These are phyloP conservation scores for Colletotrichum filicis DNA, from an alignment of 2,329 filamentous ascomycete genomes.

Conservation along the genomic window DNA sequence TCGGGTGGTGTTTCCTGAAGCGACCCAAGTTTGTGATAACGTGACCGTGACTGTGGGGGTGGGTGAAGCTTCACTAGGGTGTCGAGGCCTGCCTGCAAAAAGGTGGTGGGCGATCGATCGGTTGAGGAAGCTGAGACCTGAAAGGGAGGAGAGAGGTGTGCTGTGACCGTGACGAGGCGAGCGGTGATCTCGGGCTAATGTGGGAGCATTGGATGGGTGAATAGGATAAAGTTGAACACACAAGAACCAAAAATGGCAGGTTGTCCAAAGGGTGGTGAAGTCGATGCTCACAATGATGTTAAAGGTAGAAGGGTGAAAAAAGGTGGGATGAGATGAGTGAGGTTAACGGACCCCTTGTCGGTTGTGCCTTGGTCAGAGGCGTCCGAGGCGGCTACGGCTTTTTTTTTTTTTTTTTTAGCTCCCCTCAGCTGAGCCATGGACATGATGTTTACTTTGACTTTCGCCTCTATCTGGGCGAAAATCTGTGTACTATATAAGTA, in stretches of 20 bases:
- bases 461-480: no score
- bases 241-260: not conserved
- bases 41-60: not conserved
- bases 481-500: not conserved
- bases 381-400: not conserved
- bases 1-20: not conserved
- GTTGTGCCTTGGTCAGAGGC: slow-evolving; percentile 1
- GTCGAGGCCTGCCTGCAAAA: not conserved
- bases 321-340: slow-evolving; percentile 30
- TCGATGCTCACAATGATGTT: not conserved
- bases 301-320: not conserved
- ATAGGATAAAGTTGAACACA: not conserved
- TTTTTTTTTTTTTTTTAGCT: not conserved
- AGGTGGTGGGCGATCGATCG: not conserved
- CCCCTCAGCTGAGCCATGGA: not conserved
- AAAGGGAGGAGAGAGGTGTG: not conserved
- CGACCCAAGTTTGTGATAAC: not conserved
- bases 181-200: not conserved
- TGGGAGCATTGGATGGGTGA: slow-evolving; percentile 11
- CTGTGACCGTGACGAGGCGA: slow-evolving; percentile 18
- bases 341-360: slow-evolving; percentile 15
- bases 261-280: not conserved
- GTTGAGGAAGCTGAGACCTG: not conserved
- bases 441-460: not conserved
- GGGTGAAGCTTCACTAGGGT: not conserved